phyloP scores from a whole-genome alignment of 495 filamentous ascomycete species.

The Cetradonia linearis region DNA sequence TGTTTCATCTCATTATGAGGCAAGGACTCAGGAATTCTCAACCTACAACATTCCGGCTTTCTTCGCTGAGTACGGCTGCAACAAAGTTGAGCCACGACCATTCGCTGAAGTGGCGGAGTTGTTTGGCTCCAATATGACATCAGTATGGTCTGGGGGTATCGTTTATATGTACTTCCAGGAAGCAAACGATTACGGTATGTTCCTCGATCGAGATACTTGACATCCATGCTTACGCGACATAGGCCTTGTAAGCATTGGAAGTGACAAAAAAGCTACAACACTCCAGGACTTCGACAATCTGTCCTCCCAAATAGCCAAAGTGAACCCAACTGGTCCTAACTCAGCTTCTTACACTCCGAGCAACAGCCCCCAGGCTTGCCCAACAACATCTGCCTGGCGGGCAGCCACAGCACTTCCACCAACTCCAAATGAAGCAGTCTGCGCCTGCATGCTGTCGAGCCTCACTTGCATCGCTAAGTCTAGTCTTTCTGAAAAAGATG shows the following conservation, averaged over 20 bases:
- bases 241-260: slow-evolving; percentile 58
- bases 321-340: slow-evolving; percentile 53
- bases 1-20: slow-evolving; percentile 61
- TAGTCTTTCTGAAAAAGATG: slow-evolving; percentile 41
- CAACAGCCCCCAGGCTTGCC: slow-evolving; percentile 67
- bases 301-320: slow-evolving; percentile 56
- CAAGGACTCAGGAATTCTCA: slow-evolving; percentile 68
- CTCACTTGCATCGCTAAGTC: slow-evolving; percentile 57
- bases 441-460: slow-evolving; percentile 67
- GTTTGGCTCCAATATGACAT: slow-evolving; percentile 69
- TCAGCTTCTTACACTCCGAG: slow-evolving; percentile 63
- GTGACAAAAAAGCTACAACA: slow-evolving; percentile 46
- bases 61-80: slow-evolving; percentile 98
- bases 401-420: slow-evolving; percentile 68
- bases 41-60: slow-evolving; percentile 88
- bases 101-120: slow-evolving; percentile 84
- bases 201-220: neutral
- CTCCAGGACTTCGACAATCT: slow-evolving; percentile 67
- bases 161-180: slow-evolving; percentile 98
- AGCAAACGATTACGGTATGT: slow-evolving; percentile 73
- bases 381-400: slow-evolving; percentile 54
- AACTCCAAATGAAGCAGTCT: slow-evolving; percentile 61
- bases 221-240: neutral
- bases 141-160: slow-evolving; percentile 85
- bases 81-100: slow-evolving; percentile 57